Base-by-base conservation (phyloP, 1,284 basidiomycete genomes). In the Chiua sp. region DNA sequence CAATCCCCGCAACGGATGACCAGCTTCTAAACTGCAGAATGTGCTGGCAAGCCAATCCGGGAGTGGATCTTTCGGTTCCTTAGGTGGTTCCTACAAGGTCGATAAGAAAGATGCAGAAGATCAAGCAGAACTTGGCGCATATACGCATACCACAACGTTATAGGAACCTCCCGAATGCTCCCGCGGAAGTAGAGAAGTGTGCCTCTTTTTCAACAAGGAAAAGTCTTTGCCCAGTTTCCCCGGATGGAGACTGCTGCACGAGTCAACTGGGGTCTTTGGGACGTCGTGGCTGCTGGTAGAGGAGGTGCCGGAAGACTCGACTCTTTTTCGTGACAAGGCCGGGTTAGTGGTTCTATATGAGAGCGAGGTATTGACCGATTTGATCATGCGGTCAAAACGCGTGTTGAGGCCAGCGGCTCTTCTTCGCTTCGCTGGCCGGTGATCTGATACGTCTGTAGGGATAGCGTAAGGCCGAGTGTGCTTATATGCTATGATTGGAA, bases 331-430 rank as follows among this genome's bases (percentile, higher is more conserved):
- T n/a, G 61, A 60, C 22, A 60, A 68, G 46, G 62, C 61, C 4
- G 73, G 63, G 18, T 68, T 57, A 35, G 55, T 59, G 33, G 54
- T 61, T 47, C 60, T 49, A 54, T 56, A 68, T 4, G 70, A 68
- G 51, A 78, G 73, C 28, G 79, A 73, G 30, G 77, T 62, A 56
- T 82, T 79, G 74, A 88, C 82, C 6, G 81, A 79, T 53, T 83
- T 78, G 26, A 89, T 76, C 88, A 91, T 90, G 49, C 78, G 78
- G 68, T 91, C 88, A 63, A 84, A 89, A 39, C 82, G 82, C 26
- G 79, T 68, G 64, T 91, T 91, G 53, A 86, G 72, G n/a, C 80
- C 80, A 47, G 69, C 72, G n/a, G 73, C 76, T 64, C 78, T 82
- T 47, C 79, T 79, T 30, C 82, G 80, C 61, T 86, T 88, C 30